phyloP scores from a whole-genome alignment of 2,329 filamentous ascomycete genomes.

The Cordyceps militaris region DNA sequence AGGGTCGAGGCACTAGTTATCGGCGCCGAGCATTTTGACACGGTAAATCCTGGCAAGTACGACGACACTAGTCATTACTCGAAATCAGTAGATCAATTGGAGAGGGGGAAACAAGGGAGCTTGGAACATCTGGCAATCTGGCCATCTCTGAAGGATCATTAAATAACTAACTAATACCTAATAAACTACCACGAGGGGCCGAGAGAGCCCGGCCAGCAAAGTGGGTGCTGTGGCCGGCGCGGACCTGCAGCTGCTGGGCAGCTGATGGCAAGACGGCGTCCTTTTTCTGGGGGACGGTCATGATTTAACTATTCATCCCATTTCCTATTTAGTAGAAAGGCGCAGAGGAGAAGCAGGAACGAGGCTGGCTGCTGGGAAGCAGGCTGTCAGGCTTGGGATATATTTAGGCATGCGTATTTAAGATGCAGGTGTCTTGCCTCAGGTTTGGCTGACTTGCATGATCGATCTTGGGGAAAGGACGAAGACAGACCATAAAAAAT shows the following conservation, averaged over 20 bases:
- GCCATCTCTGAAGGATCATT: too few relatives aligned
- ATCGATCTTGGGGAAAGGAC: slow-evolving; percentile 3
- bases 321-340: too few relatives aligned
- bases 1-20: neutral
- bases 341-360: neutral
- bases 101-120: neutral
- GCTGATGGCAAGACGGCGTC: neutral
- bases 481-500: neutral
- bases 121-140: neutral
- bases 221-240: slow-evolving; percentile 6
- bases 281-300: neutral
- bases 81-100: neutral
- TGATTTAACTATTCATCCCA: neutral
- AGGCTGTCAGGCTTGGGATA: neutral
- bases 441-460: slow-evolving; percentile 2
- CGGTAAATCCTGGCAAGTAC: neutral
- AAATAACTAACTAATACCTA: too few relatives aligned
- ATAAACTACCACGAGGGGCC: neutral
- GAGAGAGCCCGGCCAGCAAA: neutral
- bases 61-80: neutral
- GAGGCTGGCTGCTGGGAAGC: neutral
- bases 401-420: neutral
- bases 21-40: neutral
- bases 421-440: neutral
- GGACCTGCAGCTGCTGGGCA: slow-evolving; percentile 1